Conservation (phyloP, 163 green algal species). For the Scenedesmus sp. region DNA sequence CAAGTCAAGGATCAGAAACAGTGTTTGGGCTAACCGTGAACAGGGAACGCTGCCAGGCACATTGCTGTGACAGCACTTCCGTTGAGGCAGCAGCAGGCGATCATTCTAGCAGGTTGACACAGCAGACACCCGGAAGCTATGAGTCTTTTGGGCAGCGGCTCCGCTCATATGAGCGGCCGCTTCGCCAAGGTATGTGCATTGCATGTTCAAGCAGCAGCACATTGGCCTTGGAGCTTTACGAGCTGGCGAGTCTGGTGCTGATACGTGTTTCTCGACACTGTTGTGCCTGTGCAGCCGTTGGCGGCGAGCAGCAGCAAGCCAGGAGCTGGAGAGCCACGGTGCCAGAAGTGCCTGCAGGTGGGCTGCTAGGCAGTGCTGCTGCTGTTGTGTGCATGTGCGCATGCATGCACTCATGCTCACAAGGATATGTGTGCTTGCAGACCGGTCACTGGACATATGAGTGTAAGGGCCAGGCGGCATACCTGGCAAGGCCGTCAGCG, state of each 20-base stretch:
- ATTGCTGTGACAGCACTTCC: background rate
- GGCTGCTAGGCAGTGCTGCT: background rate
- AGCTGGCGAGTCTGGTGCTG: background rate
- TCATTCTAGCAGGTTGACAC: background rate
- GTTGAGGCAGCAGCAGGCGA: background rate
- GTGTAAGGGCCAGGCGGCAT: slow-evolving; percentile 65
- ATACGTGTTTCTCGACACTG: background rate
- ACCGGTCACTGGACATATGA: slow-evolving; percentile 67
- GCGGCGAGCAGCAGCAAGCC: slow-evolving; percentile 31
- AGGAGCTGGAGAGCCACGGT: slow-evolving; percentile 33
- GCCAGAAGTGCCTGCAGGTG: slow-evolving; percentile 48
- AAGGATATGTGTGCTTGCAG: background rate
- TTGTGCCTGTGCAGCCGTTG: background rate
- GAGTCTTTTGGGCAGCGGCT: slow-evolving; percentile 26
- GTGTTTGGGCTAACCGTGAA: too few relatives aligned
- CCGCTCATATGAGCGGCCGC: slow-evolving; percentile 31
- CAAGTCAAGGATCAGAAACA: too few relatives aligned
- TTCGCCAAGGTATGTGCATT: slow-evolving; percentile 14
- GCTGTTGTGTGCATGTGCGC: background rate
- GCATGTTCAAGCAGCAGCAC: background rate
- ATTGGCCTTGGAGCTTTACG: background rate
- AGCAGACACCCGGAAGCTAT: background rate
- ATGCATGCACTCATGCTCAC: background rate
- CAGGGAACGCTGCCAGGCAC: too few relatives aligned
- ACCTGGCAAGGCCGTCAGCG: slow-evolving; percentile 53